These are phyloP conservation scores for Ceratocystis harringtonii DNA, from an alignment of 2,329 filamentous ascomycete genomes.

Conservation along the genomic window DNA sequence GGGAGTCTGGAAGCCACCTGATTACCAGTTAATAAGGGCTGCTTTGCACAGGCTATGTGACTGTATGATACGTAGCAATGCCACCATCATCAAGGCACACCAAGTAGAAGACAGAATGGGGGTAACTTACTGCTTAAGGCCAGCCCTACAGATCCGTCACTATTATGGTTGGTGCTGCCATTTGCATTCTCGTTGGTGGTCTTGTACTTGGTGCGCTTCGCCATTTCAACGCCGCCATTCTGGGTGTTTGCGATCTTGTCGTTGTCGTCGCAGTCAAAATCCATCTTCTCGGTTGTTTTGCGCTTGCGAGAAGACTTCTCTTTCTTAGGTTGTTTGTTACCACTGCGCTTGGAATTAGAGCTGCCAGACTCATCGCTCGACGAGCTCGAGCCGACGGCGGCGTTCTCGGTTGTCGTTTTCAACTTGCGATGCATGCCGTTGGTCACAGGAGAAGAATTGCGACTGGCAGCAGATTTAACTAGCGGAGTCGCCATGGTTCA, in stretches of 20 bases:
- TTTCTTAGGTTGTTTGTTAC: conserved; percentile 14
- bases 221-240: background rate
- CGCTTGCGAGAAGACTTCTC: conserved; percentile 16
- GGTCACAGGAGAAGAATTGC: background rate
- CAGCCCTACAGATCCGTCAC: background rate
- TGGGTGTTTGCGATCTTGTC: background rate
- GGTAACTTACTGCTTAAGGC: background rate
- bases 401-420: background rate
- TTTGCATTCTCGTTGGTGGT: background rate
- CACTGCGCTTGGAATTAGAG: conserved; percentile 12
- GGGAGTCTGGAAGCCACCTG: conserved; percentile 6
- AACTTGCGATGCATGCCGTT: conserved; percentile 9
- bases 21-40: background rate
- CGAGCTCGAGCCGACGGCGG: background rate
- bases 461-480: conserved; percentile 2
- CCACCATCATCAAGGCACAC: background rate
- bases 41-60: background rate
- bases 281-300: conserved; percentile 30
- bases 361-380: conserved; percentile 17
- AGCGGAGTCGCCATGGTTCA: conserved; percentile 13
- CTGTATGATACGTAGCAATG: background rate
- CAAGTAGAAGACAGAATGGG: background rate
- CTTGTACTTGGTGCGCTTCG: conserved; percentile 13
- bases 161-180: conserved; percentile 2
- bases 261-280: conserved; percentile 24